Conservation (phyloP, 2,329 filamentous ascomycete genomes). For the Penicillium sp. region DNA sequence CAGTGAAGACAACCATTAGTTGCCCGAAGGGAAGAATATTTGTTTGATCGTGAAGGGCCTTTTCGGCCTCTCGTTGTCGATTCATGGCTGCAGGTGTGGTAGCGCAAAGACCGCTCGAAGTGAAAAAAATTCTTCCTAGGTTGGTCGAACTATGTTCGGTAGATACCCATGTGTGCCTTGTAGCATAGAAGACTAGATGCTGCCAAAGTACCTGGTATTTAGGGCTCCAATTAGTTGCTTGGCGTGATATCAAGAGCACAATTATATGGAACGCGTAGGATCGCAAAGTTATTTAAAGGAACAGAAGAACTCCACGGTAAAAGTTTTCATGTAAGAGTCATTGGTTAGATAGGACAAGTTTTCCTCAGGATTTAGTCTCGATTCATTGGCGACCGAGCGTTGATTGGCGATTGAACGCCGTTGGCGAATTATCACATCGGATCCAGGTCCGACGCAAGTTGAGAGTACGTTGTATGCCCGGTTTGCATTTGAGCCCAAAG, state of each 20-base stretch:
- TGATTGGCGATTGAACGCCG: constrained; percentile 22
- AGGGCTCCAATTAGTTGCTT: constrained; percentile 8
- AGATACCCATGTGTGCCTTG: background rate
- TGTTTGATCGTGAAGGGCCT: constrained; percentile 55
- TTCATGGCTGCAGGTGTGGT: constrained; percentile 23
- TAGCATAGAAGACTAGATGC: background rate
- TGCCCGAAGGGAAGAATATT: constrained; percentile 56
- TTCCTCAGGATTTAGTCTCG: constrained; percentile 13
- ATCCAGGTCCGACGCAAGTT: constrained; percentile 17
- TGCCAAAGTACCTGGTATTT: background rate
- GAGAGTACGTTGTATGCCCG: background rate
- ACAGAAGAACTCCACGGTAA: background rate
- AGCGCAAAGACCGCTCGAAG: background rate
- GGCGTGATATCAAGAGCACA: background rate
- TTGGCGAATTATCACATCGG: constrained; percentile 14
- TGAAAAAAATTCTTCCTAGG: background rate
- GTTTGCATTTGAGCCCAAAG: constrained; percentile 13
- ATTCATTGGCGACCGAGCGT: constrained; percentile 17
- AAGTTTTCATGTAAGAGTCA: constrained; percentile 8
- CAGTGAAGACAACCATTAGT: constrained; percentile 49
- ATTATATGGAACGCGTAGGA: background rate
- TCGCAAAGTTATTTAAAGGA: constrained; percentile 1
- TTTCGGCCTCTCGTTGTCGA: constrained; percentile 44
- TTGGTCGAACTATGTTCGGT: background rate
- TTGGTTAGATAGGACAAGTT: constrained; percentile 7